Evolutionary conservation across 148 eudicot genomes (phyloP), one percentile per base, ranked within the genome.

Genomic region (Agrostemma githago): DNA sequence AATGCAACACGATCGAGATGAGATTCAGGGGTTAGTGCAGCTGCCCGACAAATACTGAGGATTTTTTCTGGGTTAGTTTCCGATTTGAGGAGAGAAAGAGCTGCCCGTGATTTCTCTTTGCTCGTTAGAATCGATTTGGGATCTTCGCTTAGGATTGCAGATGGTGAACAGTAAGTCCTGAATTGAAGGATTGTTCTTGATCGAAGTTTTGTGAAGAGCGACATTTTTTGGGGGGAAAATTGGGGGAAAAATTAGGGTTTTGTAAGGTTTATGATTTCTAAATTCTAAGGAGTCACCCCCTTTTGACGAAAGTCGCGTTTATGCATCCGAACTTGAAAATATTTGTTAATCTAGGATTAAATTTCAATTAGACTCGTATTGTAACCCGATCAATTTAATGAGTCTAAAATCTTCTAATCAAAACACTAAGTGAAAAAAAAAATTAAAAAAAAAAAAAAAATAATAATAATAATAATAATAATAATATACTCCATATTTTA

Each of bases 1-100:
- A 86, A 86, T 42, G 90, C 88, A 60, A 86, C 48, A 14, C 96
- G 96, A 72, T 94, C 97, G 74, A 89, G 88, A 43, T 80, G 89
- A 9, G 83, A 77, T 1, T 81, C 83, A 15, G 96, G 97, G 6
- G 92, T 85, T 1, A 94, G 84, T 2, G 93, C 73, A 17, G 97
- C 89, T 60, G 93, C 91, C 14, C 87, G 81, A 70, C 89, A 92
- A 78, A 95, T 90, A 5, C 89, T 85, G 77, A 92, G 73, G 70
- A 95, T 90, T 58, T 84, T 83, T 43, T 86, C 85, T 0, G 99
- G 98, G 85, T 92, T 88, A 4, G 73, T 79, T 64, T 95, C 96
- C 34, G 82, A 37, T 62, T 81, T 86, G 75, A 95, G 77, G 68
- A 92, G 89, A 3, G 85, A 48, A 26, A 92, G 83, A 1, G 93